A percentile compares a stretch with the other conserved stretches of the same genome.
These are phyloP conservation scores for Ophiostoma australiae DNA, from an alignment of 2,329 filamentous ascomycete species.

Conservation along the genomic window DNA sequence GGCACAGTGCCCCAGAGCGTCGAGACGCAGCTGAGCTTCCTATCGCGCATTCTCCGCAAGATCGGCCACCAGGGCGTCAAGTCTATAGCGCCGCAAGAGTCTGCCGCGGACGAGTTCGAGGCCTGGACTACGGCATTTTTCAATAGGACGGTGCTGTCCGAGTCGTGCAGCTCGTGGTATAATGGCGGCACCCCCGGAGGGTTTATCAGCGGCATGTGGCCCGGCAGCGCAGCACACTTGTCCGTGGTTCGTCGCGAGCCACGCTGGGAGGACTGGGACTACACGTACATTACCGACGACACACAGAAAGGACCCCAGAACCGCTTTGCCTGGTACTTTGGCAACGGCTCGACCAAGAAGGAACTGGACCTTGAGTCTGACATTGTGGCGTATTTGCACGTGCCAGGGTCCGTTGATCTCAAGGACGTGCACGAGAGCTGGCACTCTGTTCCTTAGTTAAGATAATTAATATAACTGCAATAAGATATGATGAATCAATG, in stretches of 20 bases:
- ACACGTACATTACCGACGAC: constrained; percentile 45
- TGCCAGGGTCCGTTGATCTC: constrained; percentile 54
- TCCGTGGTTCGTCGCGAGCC: constrained; percentile 31
- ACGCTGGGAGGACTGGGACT: constrained; percentile 36
- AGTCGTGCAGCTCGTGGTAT: constrained; percentile 34
- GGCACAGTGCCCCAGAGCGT: constrained; percentile 26
- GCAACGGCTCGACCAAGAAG: constrained; percentile 41
- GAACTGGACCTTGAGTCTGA: constrained; percentile 40
- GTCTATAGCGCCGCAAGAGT: constrained; percentile 28
- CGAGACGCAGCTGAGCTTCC: constrained; percentile 36
- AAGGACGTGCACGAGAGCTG: constrained; percentile 62
- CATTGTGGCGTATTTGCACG: constrained; percentile 41
- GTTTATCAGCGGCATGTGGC: constrained; percentile 31
- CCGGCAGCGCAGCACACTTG: constrained; percentile 30
- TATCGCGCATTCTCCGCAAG: constrained; percentile 46
- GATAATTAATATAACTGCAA: neutral
- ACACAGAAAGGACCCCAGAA: constrained; percentile 15
- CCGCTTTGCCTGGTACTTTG: constrained; percentile 42
- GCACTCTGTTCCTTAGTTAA: constrained; percentile 37
- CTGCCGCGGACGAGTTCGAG: constrained; percentile 30
- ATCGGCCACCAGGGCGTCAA: constrained; percentile 46
- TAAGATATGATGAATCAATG: neutral
- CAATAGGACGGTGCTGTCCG: constrained; percentile 33
- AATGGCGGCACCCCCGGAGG: constrained; percentile 32
- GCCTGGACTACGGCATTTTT: constrained; percentile 34